Evolutionary conservation across 257 asterid genomes (phyloP).

Genomic region (Solanum bukasovii): DNA sequence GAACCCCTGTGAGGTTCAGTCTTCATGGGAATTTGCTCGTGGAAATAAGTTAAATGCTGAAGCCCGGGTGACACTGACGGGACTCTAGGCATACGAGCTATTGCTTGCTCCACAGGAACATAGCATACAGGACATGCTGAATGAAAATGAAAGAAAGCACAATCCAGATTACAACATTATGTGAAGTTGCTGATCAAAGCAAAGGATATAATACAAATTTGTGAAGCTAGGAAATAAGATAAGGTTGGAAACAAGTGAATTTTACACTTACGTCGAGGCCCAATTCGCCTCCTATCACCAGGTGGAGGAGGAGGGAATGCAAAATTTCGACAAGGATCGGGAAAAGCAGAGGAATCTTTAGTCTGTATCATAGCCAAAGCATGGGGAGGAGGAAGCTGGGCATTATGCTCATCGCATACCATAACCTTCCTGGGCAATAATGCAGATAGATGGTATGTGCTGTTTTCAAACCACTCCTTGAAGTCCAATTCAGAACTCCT

Average conservation of each 20-base stretch:
- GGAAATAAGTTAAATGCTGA: constrained; percentile 56
- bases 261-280: constrained; percentile 87
- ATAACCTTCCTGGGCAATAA: constrained; percentile 26
- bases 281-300: constrained; percentile 53
- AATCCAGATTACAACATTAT: neutral
- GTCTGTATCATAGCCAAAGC: constrained; percentile 24
- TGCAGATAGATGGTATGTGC: constrained; percentile 26
- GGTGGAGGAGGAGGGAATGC: constrained; percentile 91
- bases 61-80: constrained; percentile 67
- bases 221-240: neutral
- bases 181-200: neutral
- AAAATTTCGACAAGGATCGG: constrained; percentile 61
- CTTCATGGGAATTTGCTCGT: constrained; percentile 46
- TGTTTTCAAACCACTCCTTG: constrained; percentile 41
- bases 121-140: constrained; percentile 96
- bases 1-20: constrained; percentile 72
- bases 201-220: neutral
- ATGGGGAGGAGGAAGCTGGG: constrained; percentile 27
- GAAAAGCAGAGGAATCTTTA: constrained; percentile 11
- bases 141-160: constrained; percentile 12
- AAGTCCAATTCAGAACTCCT: constrained; percentile 45
- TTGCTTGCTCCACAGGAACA: constrained; percentile 72
- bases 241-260: neutral
- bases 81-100: constrained; percentile 62
- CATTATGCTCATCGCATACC: constrained; percentile 44